Evolutionary conservation across 2,329 filamentous ascomycete genomes (phyloP), one percentile per base, ranked within the genome.

Genomic region (Arthrobotrys conoides): DNA sequence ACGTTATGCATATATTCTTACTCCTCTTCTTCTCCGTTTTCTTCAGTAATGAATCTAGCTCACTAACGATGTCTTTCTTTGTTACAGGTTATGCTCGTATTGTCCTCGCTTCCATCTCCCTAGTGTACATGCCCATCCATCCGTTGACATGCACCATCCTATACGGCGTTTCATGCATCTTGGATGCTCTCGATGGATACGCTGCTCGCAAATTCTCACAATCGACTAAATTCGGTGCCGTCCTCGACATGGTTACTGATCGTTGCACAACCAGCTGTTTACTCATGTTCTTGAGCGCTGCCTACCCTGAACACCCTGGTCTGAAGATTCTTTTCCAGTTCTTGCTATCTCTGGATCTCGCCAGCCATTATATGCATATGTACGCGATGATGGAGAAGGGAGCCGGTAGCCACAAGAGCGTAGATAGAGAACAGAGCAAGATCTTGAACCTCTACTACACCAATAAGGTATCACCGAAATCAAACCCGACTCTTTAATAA

Each of bases 301-400:
- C 96, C 20, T 99, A 97, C 86, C 76, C 76, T 3, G 70, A 73
- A 27, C 65, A 63, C 5, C 96, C 96, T 3, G 90, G 94, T 72
- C 98, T 93, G 91, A 91, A 93, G 81, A 94, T 98, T 82, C 83
- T 98, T 76, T 99, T 99, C 88, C 96, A 99, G 87, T 90, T 91
- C 53, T 86, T 99, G 83, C 97, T 99, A 85, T 92, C 92, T 70
- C 86, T 99, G 82, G 96, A 99, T 85, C 88, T 99, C 81, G 92
- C 96, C 30, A 97, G 94, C 84, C 96, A 99, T 85, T 99, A 98
- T 84, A 95, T 98, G 88, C 96, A 99, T 87, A 99, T 99, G 96
- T 98, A 80, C 51, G 82, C 82, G 2, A 81, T 80, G 68, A 76
- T 82, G 79, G 82, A 82, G 36, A 71, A 80, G 46, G 82, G 82